phyloP scores from a whole-genome alignment of 2,329 filamentous ascomycete species.

The Monosporascus sp. region DNA sequence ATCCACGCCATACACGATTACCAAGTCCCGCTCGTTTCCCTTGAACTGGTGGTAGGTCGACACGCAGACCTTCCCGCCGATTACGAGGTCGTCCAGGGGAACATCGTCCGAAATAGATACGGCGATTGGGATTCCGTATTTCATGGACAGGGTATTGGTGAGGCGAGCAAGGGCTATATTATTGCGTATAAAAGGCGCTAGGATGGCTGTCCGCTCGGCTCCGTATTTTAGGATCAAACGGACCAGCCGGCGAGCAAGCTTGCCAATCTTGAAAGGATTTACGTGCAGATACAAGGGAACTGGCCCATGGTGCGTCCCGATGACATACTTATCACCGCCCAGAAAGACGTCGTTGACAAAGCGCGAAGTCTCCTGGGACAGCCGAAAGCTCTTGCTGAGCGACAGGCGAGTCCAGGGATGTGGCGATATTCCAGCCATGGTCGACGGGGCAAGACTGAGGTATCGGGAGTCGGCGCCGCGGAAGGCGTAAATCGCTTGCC shows the following conservation, averaged over 20 bases:
- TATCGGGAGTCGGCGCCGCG: constrained; percentile 23
- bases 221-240: constrained; percentile 18
- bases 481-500: constrained; percentile 25
- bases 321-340: constrained; percentile 20
- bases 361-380: constrained; percentile 15
- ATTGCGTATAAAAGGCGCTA: constrained; percentile 8
- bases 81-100: constrained; percentile 18
- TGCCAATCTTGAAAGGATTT: constrained; percentile 1
- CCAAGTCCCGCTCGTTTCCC: constrained; percentile 24
- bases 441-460: constrained; percentile 17
- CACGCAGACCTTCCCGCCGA: constrained; percentile 22
- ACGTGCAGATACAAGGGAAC: constrained; percentile 22
- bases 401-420: constrained; percentile 13
- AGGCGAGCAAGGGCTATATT: constrained; percentile 6
- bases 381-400: constrained; percentile 22
- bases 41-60: constrained; percentile 30
- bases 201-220: constrained; percentile 9
- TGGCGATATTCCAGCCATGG: constrained; percentile 15
- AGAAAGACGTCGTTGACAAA: constrained; percentile 25
- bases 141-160: constrained; percentile 9
- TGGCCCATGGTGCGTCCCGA: constrained; percentile 23
- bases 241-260: constrained; percentile 12
- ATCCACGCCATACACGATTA: constrained; percentile 23
- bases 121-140: constrained; percentile 14
- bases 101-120: constrained; percentile 19